Evolutionary conservation across 2,329 filamentous ascomycete genomes (phyloP).

Genomic region (Epicoccum nigrum): DNA sequence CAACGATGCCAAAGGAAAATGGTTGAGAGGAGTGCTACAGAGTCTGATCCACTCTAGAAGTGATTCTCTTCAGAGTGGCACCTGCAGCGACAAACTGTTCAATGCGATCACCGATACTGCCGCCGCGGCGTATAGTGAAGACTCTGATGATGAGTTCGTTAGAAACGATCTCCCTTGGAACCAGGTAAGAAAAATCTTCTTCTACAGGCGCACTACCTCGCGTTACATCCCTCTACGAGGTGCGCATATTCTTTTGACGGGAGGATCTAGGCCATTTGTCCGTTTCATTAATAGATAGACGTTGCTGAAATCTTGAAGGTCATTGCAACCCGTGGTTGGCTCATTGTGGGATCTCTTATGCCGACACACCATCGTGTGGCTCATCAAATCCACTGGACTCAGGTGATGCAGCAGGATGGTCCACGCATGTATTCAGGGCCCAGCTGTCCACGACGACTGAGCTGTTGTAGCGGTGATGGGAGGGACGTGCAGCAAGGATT

Average conservation of each 20-base stretch:
- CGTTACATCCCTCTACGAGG: too few species aligned
- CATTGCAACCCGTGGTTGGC: slow-evolving; percentile 24
- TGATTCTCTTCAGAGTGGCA: too few species aligned
- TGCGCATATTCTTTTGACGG: too few species aligned
- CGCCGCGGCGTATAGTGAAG: slow-evolving; percentile 28
- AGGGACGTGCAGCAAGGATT: slow-evolving; percentile 11
- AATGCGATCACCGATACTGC: slow-evolving; percentile 17
- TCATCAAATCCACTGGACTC: slow-evolving; percentile 26
- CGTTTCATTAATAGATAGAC: too few species aligned
- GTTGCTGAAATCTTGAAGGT: slow-evolving; percentile 26
- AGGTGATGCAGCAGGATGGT: slow-evolving; percentile 16
- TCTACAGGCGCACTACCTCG: too few species aligned
- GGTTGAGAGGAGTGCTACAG: slow-evolving; percentile 35
- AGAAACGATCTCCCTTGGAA: slow-evolving; percentile 32
- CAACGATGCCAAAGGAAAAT: slow-evolving; percentile 33
- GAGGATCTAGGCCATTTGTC: too few species aligned
- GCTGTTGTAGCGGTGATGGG: slow-evolving; percentile 12
- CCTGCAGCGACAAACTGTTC: background rate
- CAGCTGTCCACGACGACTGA: slow-evolving; percentile 12
- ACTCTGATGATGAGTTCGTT: slow-evolving; percentile 25
- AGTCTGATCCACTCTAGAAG: slow-evolving; percentile 20
- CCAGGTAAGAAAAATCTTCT: too few species aligned
- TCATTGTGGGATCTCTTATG: slow-evolving; percentile 17
- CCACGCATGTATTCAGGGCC: slow-evolving; percentile 27
- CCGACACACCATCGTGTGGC: slow-evolving; percentile 20